Percentiles rank a stretch among this genome's conserved stretches.
These are phyloP conservation scores for Pyrenophora tritici-repentis DNA, from an alignment of 2,329 filamentous ascomycete genomes.

Conservation along the genomic window DNA sequence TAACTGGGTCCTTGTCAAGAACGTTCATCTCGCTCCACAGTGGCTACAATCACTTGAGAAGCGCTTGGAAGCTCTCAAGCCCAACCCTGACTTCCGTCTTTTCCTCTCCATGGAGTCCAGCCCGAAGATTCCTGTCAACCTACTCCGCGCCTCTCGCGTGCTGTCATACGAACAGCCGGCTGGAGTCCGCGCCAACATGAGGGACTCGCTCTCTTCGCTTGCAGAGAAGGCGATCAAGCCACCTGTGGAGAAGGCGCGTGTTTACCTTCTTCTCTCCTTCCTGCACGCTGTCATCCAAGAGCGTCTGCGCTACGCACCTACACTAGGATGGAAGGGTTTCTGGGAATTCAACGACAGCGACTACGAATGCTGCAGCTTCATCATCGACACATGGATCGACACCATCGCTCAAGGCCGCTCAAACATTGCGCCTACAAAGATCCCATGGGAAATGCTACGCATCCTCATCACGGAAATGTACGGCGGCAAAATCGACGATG, in stretches of 20 bases:
- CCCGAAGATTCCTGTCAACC: constrained; percentile 93
- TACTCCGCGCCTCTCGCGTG: constrained; percentile 89
- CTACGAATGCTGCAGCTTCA: constrained; percentile 95
- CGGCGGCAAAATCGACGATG: constrained; percentile 95
- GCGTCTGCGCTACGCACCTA: constrained; percentile 89
- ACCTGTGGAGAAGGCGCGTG: constrained; percentile 85
- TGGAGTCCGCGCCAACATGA: constrained; percentile 96
- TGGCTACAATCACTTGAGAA: constrained; percentile 99
- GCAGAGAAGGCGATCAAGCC: constrained; percentile 76
- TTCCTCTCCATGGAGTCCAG: constrained; percentile 99
- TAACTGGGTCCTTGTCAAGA: constrained; percentile 97
- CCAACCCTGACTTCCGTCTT: constrained; percentile 87
- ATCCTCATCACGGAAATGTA: constrained; percentile 93
- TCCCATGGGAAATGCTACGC: constrained; percentile 95
- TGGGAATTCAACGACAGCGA: constrained; percentile 99
- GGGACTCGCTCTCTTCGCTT: constrained; percentile 87
- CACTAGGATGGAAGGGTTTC: constrained; percentile 95
- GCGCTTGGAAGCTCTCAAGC: constrained; percentile 91
- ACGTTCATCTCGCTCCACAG: constrained; percentile 92
- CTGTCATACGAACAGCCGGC: constrained; percentile 98
- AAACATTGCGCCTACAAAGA: constrained; percentile 90
- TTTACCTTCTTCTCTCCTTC: constrained; percentile 92
- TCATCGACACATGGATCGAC: constrained; percentile 95
- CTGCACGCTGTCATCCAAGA: constrained; percentile 96
- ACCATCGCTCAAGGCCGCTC: constrained; percentile 79